Evolutionary conservation across 2,329 filamentous ascomycete species (phyloP).

Genomic region (Aspergillus carbonarius): DNA sequence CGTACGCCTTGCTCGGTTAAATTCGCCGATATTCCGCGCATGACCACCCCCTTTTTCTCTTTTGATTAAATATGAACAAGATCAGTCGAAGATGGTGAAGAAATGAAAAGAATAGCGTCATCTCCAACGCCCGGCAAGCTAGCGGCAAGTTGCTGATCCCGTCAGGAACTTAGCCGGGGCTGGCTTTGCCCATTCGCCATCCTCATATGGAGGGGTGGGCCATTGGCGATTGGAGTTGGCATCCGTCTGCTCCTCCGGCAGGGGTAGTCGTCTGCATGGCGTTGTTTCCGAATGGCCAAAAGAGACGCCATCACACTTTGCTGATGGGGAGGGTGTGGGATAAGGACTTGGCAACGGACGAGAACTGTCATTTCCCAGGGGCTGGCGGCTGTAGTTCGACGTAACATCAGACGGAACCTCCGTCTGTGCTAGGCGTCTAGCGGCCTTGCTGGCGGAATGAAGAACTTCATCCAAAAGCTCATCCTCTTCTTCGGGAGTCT

Average conservation of each 20-base stretch:
- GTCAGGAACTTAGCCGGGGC: conserved; percentile 79
- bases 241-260: conserved; percentile 58
- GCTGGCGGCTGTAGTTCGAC: conserved; percentile 54
- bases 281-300: conserved; percentile 60
- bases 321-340: conserved; percentile 74
- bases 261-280: conserved; percentile 66
- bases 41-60: conserved; percentile 23
- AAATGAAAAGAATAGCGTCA: conserved; percentile 10
- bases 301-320: conserved; percentile 73
- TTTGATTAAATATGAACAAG: conserved; percentile 19
- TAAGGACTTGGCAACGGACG: conserved; percentile 53
- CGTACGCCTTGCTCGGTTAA: conserved; percentile 33
- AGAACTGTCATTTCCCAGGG: conserved; percentile 28
- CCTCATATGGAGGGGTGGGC: conserved; percentile 94
- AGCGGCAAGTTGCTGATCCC: conserved; percentile 46
- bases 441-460: conserved; percentile 71
- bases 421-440: conserved; percentile 64
- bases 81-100: conserved; percentile 18
- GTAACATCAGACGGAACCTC: conserved; percentile 44
- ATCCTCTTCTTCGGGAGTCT: conserved; percentile 94
- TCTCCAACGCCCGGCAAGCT: conserved; percentile 13
- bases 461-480: conserved; percentile 90
- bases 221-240: conserved; percentile 66
- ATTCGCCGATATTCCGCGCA: conserved; percentile 23
- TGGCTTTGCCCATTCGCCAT: conserved; percentile 84